Evolutionary conservation across 2,329 filamentous ascomycete species (phyloP), one percentile per base, ranked within the genome.

Genomic region (Sphaerulina vaccinii): DNA sequence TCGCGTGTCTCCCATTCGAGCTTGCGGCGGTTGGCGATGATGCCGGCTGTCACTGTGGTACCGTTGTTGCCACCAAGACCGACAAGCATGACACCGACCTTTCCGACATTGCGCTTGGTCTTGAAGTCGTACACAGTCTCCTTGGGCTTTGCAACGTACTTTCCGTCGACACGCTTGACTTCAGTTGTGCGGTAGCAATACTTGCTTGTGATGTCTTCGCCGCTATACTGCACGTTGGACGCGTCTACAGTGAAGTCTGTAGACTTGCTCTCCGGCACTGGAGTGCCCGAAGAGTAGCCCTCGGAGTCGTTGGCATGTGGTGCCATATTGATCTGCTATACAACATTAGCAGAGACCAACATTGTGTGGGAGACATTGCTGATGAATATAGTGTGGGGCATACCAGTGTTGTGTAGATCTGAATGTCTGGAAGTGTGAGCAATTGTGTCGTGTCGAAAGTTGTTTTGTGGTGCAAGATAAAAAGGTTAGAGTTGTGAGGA

Each of bases 61-160:
- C 93, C 93, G 71, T 99, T 99, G 83, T 99, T 99, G 68, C 93
- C 93, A 74, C 93, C 93, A 84, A 87, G 92, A 59, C 93, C 93
- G 62, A 99, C 92, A 61, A 99, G 82, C 93, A 99, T 97, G 78
- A 96, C 83, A 69, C 93, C 93, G 62, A 90, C 83, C 80, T 92
- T 95, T 74, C 90, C 90, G 54, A 97, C 82, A 74, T 88, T 88
- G 72, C 92, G 90, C 71, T 96, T 87, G 68, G 93, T 88, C 81
- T 96, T 95, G 87, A 99, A 97, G 79, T 96, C 87, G 73, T 97
- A 99, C 63, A 86, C 76, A 58, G 88, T 93, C 76, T 95, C 87
- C 74, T 88, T 88, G 66, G 93, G 93, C 56, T 83, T 85, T 55
- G 90, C 93, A 54, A 91, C 81, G 71, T 86, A 86, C 73, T 87